Evolutionary conservation across 805 yeast species (phyloP), one percentile per base, ranked within the genome.

Genomic region (Lipomyces sp.): DNA sequence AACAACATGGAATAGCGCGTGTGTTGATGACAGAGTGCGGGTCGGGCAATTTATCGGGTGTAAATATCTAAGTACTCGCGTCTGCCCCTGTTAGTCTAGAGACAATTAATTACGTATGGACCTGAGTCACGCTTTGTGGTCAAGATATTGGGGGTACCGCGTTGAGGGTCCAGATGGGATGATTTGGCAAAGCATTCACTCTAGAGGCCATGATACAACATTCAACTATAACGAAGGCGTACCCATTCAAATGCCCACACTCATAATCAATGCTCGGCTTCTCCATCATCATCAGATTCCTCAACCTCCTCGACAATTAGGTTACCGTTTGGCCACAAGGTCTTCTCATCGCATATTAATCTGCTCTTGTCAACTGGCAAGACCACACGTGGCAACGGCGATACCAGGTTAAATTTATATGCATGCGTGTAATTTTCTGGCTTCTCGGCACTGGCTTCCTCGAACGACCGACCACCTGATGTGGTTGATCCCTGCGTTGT

Each of bases 291-390:
- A 13, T 66, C 72, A 13, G 65, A 66, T 33, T 64, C 68, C 24
- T 64, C 72, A 15, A 57, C 53, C n/a, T 60, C 68, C 71, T 85
- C 88, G 50, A 85, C 83, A n/a, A 87, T 77, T 39, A 88, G 74
- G 67, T 84, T 87, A 1, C 92, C 93, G 63, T 82, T 86, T 2
- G 93, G 93, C 80, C 81, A 87, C 6, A 89, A 78, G 4, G 79
- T 73, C 4, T 76, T 74, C 61, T 81, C 84, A 45, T 86, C 84
- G 18, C 73, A 72, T 5, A 88, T 79, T 2, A 60, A 53, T 10
- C 66, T 62, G 0, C 74, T 72, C 13, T 72, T 58, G 7, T 77
- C 75, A 2, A 75, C 73, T 1, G 71, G 75, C 7, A 89, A 69
- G 51, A 81, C 80, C 24, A 75, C 79, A 62, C 90, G 82, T 4